Evolutionary conservation across 345 rosid genomes (phyloP), one percentile per base, ranked within the genome.

Genomic region (Boechera divaricarpa): DNA sequence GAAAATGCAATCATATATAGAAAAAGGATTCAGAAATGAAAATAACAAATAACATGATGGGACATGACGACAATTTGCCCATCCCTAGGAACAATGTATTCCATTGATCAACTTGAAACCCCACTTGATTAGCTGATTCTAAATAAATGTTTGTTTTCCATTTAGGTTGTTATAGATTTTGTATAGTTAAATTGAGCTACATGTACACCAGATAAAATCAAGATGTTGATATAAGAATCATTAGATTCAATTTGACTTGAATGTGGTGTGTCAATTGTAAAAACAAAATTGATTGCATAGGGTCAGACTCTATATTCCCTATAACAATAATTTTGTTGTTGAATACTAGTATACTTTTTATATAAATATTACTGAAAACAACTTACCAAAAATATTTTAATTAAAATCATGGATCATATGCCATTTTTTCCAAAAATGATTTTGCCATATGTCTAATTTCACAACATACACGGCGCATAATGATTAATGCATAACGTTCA

Each of bases 391-490:
- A 54, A 3, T 31, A 54, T 54, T 21, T 21, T 21, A 21, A 26
- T 36, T 28, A 7, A 16, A 51, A 51, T 7, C 11, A 18, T 26
- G n/a, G 33, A 26, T 10, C 5, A 53, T 53, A 32, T 13, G 24
- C 41, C 7, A 32, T 57, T 6, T 3, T 29, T 3, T 1, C 18
- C 16, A 29, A 28, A 56, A 58, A 47, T 58, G 64, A 35, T 31
- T 35, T 6, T 11, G 41, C 21, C 21, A 21, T 51, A 49, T 26
- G 10, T 66, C 33, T 7, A 51, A 15, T 57, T 32, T 31, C 26
- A n/a, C 72, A 67, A 36, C 72, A 67, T 52, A 7, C 72, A 68
- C 18, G 24, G 51, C n/a, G 18, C 36, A 13, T 24, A 24, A 55
- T 31, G 41, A 12, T 15, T 26, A 10, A 41, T 3, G 45, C 63